These are phyloP conservation scores for Pythium periplocum DNA, from an alignment of 352 stramenopile genomes.

Conservation along the genomic window DNA sequence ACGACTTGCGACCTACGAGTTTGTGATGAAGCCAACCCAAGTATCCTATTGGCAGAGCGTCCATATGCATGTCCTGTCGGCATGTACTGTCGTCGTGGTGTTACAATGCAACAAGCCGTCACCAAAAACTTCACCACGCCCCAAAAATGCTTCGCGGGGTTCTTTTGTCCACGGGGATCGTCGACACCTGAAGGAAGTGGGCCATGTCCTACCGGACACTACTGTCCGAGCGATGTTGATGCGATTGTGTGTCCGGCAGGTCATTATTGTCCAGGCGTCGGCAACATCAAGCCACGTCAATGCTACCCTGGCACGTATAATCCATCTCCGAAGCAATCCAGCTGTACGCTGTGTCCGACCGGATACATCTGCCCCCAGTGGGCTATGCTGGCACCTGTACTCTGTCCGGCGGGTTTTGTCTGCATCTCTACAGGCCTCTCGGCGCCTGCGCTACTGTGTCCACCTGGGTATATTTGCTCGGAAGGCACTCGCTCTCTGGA, in stretches of 20 bases:
- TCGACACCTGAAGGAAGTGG: conserved; percentile 89
- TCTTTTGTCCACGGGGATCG: conserved; percentile 95
- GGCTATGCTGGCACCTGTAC: conserved; percentile 56
- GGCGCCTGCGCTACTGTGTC: conserved; percentile 89
- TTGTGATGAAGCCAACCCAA: conserved; percentile 39
- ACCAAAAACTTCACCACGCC: conserved; percentile 91
- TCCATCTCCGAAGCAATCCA: conserved; percentile 67
- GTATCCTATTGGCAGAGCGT: conserved; percentile 71
- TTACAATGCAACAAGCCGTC: conserved; percentile 46
- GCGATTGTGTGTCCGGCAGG: conserved; percentile 91
- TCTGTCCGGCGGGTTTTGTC: conserved; percentile 94
- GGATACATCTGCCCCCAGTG: conserved; percentile 92
- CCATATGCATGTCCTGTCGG: conserved; percentile 93
- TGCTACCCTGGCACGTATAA: conserved; percentile 96
- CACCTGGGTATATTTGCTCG: conserved; percentile 92
- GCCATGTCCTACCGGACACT: conserved; percentile 94
- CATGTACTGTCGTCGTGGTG: conserved; percentile 90
- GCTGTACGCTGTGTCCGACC: conserved; percentile 93
- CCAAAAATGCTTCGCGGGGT: conserved; percentile 93
- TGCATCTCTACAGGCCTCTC: conserved; percentile 91
- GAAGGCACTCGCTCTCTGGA: conserved; percentile 91
- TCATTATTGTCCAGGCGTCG: conserved; percentile 93
- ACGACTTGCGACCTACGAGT: conserved; percentile 38
- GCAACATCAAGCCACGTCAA: conserved; percentile 87
- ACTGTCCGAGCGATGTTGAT: conserved; percentile 88